Base-by-base conservation (phyloP, 2,329 filamentous ascomycete genomes). In the Graphilbum fragrans region DNA sequence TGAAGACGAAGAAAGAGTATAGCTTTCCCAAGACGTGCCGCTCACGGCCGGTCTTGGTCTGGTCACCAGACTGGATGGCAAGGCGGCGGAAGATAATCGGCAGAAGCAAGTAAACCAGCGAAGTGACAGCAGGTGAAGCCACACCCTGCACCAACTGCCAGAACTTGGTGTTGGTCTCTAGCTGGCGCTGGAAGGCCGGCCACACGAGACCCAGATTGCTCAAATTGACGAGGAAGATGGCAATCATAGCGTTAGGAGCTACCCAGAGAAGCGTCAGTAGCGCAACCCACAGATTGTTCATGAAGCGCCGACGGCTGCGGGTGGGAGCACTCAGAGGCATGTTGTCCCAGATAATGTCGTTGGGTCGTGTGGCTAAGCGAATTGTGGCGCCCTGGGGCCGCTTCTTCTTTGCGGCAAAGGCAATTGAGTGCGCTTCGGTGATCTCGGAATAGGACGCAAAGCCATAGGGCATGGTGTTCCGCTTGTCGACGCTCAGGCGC, bases 261-360 rank as follows among this genome's bases (percentile, higher is more conserved):
- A 94, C 80, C 83, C 88, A 98, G 8, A 93, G 56, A 1, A 94
- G 45, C 0, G 90, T 96, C 40, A 98, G 63, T 1, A 90, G 52
- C 3, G 74, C 65, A 34, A 94, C 80, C 86, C 88, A 95, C 42
- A 94, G 59, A 45, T 82, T 82, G 62, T 92, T 94, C 53, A 86
- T 69, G 47, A 90, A 71, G 32, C 80, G 71, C 52, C 82, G 82
- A 64, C 82, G 83, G 47, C 72, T 73, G 41, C 88, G 76, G 1
- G 78, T 73, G 22, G 74, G 66, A 32, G 78, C 78, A 16, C 70
- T 75, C 43, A 96, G 65, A 6, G 77, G 72, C 65, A 98, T 74
- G 54, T 98, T 98, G 57, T 86, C 82, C 92, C 92, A 98, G 49
- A 98, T 94, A 41, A 98, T 75, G 57, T 96, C 90, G 55, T 84